Percentiles rank a stretch among this genome's conserved stretches.
Conservation (phyloP, 805 yeast species). For the Yarrowia phangngaensis region DNA sequence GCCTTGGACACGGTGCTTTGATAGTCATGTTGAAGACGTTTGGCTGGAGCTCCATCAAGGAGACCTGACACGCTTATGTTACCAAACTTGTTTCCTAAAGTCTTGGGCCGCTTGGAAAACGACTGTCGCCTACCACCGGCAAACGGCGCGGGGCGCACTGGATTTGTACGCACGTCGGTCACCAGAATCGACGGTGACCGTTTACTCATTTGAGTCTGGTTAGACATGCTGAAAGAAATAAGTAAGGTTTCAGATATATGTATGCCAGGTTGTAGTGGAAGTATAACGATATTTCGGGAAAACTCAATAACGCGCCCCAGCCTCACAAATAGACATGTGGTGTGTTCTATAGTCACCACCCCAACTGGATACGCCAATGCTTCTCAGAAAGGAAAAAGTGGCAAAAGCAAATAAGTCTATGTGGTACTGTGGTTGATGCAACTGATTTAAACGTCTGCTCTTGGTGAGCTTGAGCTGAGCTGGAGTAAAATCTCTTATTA, state of each 20-base stretch:
- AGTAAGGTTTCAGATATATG: conserved; percentile 8
- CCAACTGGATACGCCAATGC: too few species aligned
- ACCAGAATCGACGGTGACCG: conserved; percentile 91
- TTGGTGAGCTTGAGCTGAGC: too few species aligned
- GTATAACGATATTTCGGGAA: conserved; percentile 70
- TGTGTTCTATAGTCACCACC: too few species aligned
- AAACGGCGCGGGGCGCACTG: conserved; percentile 42
- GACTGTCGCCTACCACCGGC: conserved; percentile 31
- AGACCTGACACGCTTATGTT: conserved; percentile 79
- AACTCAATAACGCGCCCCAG: too few species aligned
- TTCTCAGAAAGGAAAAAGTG: too few species aligned
- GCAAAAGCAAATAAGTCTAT: too few species aligned
- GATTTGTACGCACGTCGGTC: conserved; percentile 70
- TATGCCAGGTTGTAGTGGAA: conserved; percentile 80
- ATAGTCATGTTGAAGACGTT: conserved; percentile 19
- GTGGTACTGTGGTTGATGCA: too few species aligned
- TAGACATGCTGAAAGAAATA: conserved; percentile 25
- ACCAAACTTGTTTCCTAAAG: conserved; percentile 49
- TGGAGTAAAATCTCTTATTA: too few species aligned
- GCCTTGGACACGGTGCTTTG: conserved; percentile 18
- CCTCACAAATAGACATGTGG: too few species aligned
- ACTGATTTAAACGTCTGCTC: too few species aligned
- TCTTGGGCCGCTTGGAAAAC: conserved; percentile 13
- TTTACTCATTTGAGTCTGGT: conserved; percentile 58
- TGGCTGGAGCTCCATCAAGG: conserved; percentile 37